phyloP scores from a whole-genome alignment of 2,329 filamentous ascomycete genomes.

The Huntiella bhutanensis region DNA sequence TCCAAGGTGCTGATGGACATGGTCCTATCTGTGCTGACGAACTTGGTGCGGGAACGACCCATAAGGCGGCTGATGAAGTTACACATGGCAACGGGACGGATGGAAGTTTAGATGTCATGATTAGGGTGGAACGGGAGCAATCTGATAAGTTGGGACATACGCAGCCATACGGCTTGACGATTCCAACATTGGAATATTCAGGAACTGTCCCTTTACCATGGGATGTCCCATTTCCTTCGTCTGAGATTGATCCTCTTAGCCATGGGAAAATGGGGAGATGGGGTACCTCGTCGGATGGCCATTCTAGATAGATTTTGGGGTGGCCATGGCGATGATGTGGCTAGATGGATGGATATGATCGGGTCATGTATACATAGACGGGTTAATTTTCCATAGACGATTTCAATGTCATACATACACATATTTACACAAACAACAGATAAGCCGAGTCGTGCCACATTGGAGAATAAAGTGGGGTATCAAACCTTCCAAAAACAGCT shows the following conservation, averaged over 20 bases:
- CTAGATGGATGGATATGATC: no score
- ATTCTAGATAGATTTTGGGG: no score
- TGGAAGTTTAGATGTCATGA: slow-evolving; percentile 56
- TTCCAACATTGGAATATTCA: slow-evolving; percentile 46
- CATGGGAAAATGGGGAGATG: no score
- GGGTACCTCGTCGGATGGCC: no score
- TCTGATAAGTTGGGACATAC: slow-evolving; percentile 65
- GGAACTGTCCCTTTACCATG: slow-evolving; percentile 13
- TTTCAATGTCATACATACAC: no score
- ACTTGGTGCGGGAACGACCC: slow-evolving; percentile 54
- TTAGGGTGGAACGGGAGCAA: slow-evolving; percentile 78
- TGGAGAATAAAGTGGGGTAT: no score
- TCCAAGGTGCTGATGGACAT: slow-evolving; percentile 43
- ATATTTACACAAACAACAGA: no score
- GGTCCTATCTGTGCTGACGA: slow-evolving; percentile 59
- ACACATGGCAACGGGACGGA: slow-evolving; percentile 36
- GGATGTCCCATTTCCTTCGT: slow-evolving; percentile 9
- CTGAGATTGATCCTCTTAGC: not conserved
- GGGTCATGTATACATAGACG: no score
- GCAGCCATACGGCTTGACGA: slow-evolving; percentile 62
- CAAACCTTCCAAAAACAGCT: no score
- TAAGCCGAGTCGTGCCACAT: no score
- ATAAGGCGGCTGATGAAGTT: slow-evolving; percentile 47
- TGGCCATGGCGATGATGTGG: no score
- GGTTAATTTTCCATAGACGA: no score